Evolutionary conservation across 768 basidiomycete genomes (phyloP).

Genomic region (Lactarius pseudohatsudake): DNA sequence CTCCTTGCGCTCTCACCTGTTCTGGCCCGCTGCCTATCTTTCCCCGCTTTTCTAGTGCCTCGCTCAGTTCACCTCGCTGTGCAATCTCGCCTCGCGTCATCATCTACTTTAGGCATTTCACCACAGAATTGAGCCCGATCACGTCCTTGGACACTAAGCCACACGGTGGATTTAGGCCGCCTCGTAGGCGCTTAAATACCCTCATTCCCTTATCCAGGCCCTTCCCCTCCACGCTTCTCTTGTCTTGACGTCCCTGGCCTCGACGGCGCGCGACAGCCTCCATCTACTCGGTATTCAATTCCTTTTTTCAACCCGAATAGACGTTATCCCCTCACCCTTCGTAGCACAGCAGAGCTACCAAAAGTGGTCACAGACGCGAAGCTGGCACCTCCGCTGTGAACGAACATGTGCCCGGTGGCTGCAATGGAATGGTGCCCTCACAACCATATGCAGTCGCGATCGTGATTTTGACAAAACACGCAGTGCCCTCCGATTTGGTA

Average conservation of each 20-base stretch:
- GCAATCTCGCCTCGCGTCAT: constrained; percentile 8
- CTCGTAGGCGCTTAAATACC: background rate
- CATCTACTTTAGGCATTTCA: background rate
- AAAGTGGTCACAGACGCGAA: background rate
- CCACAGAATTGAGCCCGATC: constrained; percentile 15
- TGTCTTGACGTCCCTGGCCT: constrained; percentile 1
- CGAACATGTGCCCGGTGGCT: background rate
- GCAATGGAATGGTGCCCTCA: background rate
- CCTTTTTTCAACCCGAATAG: background rate
- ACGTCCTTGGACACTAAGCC: constrained; percentile 4
- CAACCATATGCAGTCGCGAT: background rate
- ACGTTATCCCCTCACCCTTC: background rate
- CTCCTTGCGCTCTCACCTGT: background rate
- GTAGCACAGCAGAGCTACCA: background rate
- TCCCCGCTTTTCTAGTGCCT: background rate
- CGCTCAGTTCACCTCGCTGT: background rate
- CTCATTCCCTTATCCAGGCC: background rate
- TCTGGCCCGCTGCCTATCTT: constrained; percentile 1
- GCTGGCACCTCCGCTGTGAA: background rate
- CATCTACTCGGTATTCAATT: constrained; percentile 1
- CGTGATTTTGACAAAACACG: background rate
- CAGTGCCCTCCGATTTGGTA: too few relatives aligned
- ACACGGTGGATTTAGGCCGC: background rate
- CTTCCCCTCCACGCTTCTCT: background rate
- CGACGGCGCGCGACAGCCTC: background rate